These are phyloP conservation scores for Medicago ruthenica DNA, from an alignment of 306 rosid species.

Conservation along the genomic window DNA sequence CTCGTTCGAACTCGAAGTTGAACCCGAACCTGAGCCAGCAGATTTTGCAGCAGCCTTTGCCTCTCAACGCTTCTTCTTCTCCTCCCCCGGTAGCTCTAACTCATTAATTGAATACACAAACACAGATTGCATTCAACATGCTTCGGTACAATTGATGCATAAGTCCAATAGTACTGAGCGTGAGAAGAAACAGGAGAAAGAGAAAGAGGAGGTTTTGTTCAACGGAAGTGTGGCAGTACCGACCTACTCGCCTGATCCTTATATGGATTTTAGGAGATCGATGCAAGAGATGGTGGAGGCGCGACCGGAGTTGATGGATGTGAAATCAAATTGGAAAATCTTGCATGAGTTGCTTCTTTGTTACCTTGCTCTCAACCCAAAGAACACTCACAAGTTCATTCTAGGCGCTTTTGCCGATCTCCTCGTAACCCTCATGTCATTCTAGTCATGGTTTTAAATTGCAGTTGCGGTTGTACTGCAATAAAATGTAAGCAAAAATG, in stretches of 20 bases:
- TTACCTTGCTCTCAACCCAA: conserved; percentile 83
- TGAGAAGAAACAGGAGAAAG: not conserved
- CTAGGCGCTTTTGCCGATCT: conserved; percentile 84
- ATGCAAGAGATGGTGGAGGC: conserved; percentile 99
- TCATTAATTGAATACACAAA: conserved; percentile 65
- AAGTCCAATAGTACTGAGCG: not conserved
- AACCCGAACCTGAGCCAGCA: conserved; percentile 32
- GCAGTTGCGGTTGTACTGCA: not conserved
- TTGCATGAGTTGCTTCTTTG: conserved; percentile 84
- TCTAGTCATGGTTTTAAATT: conserved; percentile 31
- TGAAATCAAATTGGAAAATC: conserved; percentile 69
- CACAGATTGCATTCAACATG: not conserved
- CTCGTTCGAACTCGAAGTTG: conserved; percentile 22
- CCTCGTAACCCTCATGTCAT: conserved; percentile 59
- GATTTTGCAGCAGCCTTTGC: conserved; percentile 78
- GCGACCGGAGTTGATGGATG: conserved; percentile 60
- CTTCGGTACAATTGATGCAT: not conserved
- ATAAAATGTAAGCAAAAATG: not conserved
- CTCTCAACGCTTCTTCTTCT: conserved; percentile 90
- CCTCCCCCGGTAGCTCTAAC: conserved; percentile 89
- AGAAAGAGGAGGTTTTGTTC: conserved; percentile 41
- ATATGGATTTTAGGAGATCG: conserved; percentile 77
- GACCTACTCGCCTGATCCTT: conserved; percentile 85
- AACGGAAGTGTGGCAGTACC: conserved; percentile 74
- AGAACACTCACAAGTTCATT: conserved; percentile 80